These are phyloP conservation scores for Nemophila menziesii DNA, from an alignment of 257 asterid species.

Conservation along the genomic window DNA sequence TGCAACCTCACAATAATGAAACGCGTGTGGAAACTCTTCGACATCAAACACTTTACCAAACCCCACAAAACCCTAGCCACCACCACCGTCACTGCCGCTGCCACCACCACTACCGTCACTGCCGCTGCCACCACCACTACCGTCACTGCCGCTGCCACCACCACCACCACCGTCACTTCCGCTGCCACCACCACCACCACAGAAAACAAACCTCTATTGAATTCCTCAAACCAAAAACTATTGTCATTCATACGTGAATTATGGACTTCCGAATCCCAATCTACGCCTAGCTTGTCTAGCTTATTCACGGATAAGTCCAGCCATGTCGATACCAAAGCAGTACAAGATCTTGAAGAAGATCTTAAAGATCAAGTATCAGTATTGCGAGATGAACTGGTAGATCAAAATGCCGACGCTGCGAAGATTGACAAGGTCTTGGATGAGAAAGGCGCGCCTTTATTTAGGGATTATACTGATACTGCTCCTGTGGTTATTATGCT, in stretches of 20 bases:
- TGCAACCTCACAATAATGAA: not conserved
- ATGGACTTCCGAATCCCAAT: not conserved
- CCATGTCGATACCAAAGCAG: slow-evolving; percentile 9
- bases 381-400: slow-evolving; percentile 40
- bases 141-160: no score
- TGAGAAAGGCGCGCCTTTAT: slow-evolving; percentile 38
- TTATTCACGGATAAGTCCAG: slow-evolving; percentile 23
- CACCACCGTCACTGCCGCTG: not conserved
- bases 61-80: not conserved
- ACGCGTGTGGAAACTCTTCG: slow-evolving; percentile 1
- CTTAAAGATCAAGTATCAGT: slow-evolving; percentile 24
- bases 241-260: not conserved
- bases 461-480: slow-evolving; percentile 42
- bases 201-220: not conserved
- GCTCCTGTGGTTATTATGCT: slow-evolving; percentile 49
- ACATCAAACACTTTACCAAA: not conserved
- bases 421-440: slow-evolving; percentile 36
- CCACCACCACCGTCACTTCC: not conserved
- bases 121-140: no score
- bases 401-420: slow-evolving; percentile 10
- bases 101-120: no score
- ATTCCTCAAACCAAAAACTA: not conserved
- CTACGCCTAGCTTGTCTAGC: slow-evolving; percentile 10
- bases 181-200: not conserved
- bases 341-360: no score